Percentiles rank a stretch among this genome's conserved stretches.
phyloP scores from a whole-genome alignment of 768 basidiomycete species.

The Suillus discolor region DNA sequence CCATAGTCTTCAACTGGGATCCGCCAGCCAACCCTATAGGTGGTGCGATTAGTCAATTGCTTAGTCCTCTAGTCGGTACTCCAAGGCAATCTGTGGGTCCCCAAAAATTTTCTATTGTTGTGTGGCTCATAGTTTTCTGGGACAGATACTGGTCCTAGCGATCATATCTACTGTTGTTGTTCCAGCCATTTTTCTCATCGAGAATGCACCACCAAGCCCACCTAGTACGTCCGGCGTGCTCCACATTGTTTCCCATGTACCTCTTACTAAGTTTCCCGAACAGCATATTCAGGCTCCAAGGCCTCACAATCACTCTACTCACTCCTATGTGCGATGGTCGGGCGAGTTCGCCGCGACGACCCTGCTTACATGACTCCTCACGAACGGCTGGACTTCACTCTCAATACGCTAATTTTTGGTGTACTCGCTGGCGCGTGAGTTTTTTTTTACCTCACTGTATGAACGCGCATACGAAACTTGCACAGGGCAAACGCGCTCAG shows the following conservation, averaged over 20 bases:
- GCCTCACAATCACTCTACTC: conserved; percentile 53
- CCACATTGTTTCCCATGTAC: not conserved
- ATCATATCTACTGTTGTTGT: conserved; percentile 66
- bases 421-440: conserved; percentile 63
- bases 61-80: conserved; percentile 62
- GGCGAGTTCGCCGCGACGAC: conserved; percentile 40
- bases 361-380: conserved; percentile 56
- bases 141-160: conserved; percentile 70
- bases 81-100: conserved; percentile 60
- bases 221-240: conserved; percentile 55
- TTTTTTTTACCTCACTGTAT: conserved; percentile 1
- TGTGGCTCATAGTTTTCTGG: not conserved
- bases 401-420: conserved; percentile 63
- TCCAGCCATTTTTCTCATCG: conserved; percentile 63
- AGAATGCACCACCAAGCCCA: conserved; percentile 67
- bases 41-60: conserved; percentile 69
- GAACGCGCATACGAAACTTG: not conserved
- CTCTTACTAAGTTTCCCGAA: conserved; percentile 2
- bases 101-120: not conserved
- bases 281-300: conserved; percentile 72
- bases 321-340: conserved; percentile 57
- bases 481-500: conserved; percentile 63
- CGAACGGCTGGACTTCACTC: conserved; percentile 72
- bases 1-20: not conserved
- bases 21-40: conserved; percentile 71